Percentiles rank a stretch among this genome's conserved stretches.
These are phyloP conservation scores for Orbilia quercus DNA, from an alignment of 2,329 filamentous ascomycete species.

Conservation along the genomic window DNA sequence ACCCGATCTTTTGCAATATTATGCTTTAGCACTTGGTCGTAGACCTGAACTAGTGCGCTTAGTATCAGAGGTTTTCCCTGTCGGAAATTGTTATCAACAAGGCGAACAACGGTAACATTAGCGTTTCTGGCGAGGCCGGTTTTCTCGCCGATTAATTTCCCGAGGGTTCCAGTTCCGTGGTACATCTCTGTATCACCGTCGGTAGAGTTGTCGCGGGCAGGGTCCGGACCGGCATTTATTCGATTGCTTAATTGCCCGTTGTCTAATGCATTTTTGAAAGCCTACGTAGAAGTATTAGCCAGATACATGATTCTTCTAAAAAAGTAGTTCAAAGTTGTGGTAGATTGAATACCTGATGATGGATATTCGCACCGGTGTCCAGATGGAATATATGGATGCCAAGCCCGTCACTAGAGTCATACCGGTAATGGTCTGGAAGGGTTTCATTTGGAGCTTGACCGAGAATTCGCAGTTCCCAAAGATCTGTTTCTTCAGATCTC, in stretches of 20 bases:
- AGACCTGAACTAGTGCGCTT: conserved; percentile 20
- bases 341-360: conserved; percentile 4
- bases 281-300: neutral
- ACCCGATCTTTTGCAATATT: neutral
- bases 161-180: conserved; percentile 13
- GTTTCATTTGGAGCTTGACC: conserved; percentile 11
- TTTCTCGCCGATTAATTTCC: conserved; percentile 10
- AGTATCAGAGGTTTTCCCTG: conserved; percentile 17
- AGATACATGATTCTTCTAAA: too few species aligned
- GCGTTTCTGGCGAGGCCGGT: conserved; percentile 8
- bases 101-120: conserved; percentile 7
- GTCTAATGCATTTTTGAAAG: conserved; percentile 8
- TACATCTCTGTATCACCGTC: conserved; percentile 1
- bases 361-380: conserved; percentile 8
- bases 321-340: too few species aligned
- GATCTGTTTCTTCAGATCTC: neutral
- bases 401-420: conserved; percentile 9
- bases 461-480: conserved; percentile 20
- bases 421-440: conserved; percentile 4
- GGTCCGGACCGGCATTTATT: conserved; percentile 17
- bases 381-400: conserved; percentile 14
- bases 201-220: neutral
- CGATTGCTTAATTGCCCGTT: conserved; percentile 6
- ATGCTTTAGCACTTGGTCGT: neutral
- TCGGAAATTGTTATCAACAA: conserved; percentile 4